Evolutionary conservation across 768 basidiomycete genomes (phyloP), one percentile per base, ranked within the genome.

Genomic region (Tylopilus sp.): DNA sequence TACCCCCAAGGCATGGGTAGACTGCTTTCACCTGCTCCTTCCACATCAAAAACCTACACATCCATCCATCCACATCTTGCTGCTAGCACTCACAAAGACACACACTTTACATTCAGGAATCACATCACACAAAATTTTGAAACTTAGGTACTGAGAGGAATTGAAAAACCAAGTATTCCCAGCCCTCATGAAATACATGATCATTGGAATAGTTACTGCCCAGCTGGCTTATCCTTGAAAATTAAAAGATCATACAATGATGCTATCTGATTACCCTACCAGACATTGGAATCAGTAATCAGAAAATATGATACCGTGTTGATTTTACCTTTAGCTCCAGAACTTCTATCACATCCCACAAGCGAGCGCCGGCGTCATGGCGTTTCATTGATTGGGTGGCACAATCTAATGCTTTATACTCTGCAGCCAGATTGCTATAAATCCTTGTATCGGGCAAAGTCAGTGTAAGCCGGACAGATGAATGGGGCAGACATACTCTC

Each of bases 191-290:
- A n/a, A 26, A 18, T 35, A 35, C 30, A 10, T 31, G 2, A 15
- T 12, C 35, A 35, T 45, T 40, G 17, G 23, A 21, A 40, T 11
- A 33, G 39, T 52, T 57, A 58, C 36, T 38, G 31, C 40, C 52
- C 50, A n/a, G 49, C 36, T 42, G 81, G 77, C 56, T 81, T 87
- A 60, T 91, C 87, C 60, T 81, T 79, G 73, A 89, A 93, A 35
- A 74, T 76, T 56, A 97, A 73, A 28, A 93, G 74, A 59, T 91
- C 90, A 69, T 95, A 95, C 22, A 97, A 69, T 0, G 88, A 82
- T n/a, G 92, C 87, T 51, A 98, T 95, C 69, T 95, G 93, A 71
- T 95, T 90, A 21, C 93, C 93, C 91, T 93, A 64, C 38, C 38
- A 33, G 46, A 47, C 12, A 33, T 44, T n/a, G n/a, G n/a, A n/a